Conservation (phyloP, 2,329 filamentous ascomycete genomes). For the Neopestalotiopsis clavispora region DNA sequence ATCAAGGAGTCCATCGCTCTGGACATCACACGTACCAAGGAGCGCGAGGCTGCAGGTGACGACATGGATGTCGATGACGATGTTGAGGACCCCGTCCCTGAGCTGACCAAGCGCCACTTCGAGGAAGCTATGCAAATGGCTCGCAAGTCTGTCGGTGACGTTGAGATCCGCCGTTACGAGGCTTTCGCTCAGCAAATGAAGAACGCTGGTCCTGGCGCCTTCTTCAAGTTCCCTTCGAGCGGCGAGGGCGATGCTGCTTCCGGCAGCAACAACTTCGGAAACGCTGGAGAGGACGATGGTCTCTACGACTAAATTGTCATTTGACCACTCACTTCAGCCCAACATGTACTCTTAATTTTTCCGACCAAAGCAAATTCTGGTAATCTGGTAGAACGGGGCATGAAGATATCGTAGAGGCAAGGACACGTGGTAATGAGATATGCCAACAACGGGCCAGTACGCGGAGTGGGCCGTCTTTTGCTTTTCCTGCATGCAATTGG, state of each 20-base stretch:
- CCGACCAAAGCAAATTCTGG: slow-evolving; percentile 20
- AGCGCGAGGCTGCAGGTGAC: slow-evolving; percentile 85
- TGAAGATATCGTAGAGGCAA: slow-evolving; percentile 12
- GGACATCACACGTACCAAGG: slow-evolving; percentile 91
- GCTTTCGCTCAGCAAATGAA: slow-evolving; percentile 99
- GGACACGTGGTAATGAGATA: slow-evolving; percentile 1
- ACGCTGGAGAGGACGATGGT: slow-evolving; percentile 92
- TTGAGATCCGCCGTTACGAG: slow-evolving; percentile 98
- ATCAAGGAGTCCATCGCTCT: slow-evolving; percentile 94
- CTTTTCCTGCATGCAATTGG: not conserved
- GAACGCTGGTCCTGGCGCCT: slow-evolving; percentile 91
- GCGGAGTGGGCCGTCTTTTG: not conserved
- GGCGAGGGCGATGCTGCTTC: slow-evolving; percentile 72
- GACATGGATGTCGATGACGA: slow-evolving; percentile 85
- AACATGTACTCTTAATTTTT: slow-evolving; percentile 52
- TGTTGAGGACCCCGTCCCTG: slow-evolving; percentile 89
- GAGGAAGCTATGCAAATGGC: slow-evolving; percentile 98
- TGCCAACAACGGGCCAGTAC: not conserved
- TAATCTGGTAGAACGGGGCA: slow-evolving; percentile 15
- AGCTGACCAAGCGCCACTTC: slow-evolving; percentile 95
- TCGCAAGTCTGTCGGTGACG: slow-evolving; percentile 90
- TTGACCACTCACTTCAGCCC: slow-evolving; percentile 14
- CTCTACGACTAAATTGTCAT: slow-evolving; percentile 82
- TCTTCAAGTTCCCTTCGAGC: slow-evolving; percentile 93
- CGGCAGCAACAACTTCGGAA: slow-evolving; percentile 72